Percentiles rank a stretch among this genome's conserved stretches.
Evolutionary conservation across 352 stramenopile genomes (phyloP).

Genomic region (Blastocystis sp.): DNA sequence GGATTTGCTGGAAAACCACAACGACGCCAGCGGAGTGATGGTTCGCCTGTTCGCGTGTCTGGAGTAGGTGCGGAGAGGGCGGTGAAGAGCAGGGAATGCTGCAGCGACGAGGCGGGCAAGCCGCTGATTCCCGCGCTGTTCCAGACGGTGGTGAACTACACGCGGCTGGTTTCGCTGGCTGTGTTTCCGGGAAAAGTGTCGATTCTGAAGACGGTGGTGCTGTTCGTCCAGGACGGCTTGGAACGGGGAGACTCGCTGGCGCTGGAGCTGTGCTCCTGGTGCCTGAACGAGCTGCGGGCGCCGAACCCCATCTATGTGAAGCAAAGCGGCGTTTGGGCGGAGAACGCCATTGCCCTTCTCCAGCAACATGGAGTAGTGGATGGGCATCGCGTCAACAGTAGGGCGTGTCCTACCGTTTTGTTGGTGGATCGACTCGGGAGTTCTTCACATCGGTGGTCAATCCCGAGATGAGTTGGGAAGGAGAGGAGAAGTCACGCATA

Average conservation of each 20-base stretch:
- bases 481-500: not conserved
- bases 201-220: constrained; percentile 9
- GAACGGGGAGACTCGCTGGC: not conserved
- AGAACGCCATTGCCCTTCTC: not conserved
- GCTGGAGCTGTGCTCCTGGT: not conserved
- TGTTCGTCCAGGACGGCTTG: not conserved
- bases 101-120: not conserved
- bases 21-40: not conserved
- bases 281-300: constrained; percentile 2
- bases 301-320: not conserved
- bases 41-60: constrained; percentile 2
- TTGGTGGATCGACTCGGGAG: not conserved
- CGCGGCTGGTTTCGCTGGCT: not conserved
- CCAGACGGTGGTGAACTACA: not conserved
- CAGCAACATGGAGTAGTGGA: not conserved
- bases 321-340: not conserved
- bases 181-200: constrained; percentile 39
- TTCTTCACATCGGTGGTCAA: constrained; percentile 43
- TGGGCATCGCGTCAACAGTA: not conserved
- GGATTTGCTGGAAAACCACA: constrained; percentile 36
- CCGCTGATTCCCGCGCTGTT: not conserved
- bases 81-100: not conserved
- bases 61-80: not conserved
- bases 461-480: constrained; percentile 9
- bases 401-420: not conserved